Percentiles rank a stretch among this genome's conserved stretches.
Evolutionary conservation across 73 alveolate genomes (phyloP).

Genomic region (Stentor coeruleus): DNA sequence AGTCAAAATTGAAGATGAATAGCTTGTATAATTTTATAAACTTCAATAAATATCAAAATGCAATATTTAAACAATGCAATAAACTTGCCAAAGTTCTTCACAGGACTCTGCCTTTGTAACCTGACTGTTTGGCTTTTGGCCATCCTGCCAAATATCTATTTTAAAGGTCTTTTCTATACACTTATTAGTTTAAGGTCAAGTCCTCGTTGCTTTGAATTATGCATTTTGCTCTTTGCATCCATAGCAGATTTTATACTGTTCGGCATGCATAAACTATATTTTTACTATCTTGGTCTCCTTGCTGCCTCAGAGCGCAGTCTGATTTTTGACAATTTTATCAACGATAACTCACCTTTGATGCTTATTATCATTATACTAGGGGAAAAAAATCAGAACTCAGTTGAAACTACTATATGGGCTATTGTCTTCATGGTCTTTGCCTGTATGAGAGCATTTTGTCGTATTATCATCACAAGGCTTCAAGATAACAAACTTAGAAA

Average conservation of each 20-base stretch:
- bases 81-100: no score
- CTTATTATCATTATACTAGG: neutral
- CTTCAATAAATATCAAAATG: no score
- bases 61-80: no score
- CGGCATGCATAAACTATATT: neutral
- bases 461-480: neutral
- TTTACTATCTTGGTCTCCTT: neutral
- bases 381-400: neutral
- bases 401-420: conserved; percentile 8
- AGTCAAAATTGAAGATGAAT: conserved; percentile 28
- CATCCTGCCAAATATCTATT: neutral
- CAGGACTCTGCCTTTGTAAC: no score
- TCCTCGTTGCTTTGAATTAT: neutral
- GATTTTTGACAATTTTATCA: neutral
- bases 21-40: no score
- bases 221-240: neutral
- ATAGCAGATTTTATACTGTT: neutral
- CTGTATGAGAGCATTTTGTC: neutral
- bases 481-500: neutral
- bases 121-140: neutral
- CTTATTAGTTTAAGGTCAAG: neutral
- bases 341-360: neutral
- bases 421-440: neutral
- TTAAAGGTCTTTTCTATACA: neutral
- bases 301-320: neutral